Evolutionary conservation across 176 grass and related monocot genomes (phyloP).

Genomic region (Alloteropsis semialata): DNA sequence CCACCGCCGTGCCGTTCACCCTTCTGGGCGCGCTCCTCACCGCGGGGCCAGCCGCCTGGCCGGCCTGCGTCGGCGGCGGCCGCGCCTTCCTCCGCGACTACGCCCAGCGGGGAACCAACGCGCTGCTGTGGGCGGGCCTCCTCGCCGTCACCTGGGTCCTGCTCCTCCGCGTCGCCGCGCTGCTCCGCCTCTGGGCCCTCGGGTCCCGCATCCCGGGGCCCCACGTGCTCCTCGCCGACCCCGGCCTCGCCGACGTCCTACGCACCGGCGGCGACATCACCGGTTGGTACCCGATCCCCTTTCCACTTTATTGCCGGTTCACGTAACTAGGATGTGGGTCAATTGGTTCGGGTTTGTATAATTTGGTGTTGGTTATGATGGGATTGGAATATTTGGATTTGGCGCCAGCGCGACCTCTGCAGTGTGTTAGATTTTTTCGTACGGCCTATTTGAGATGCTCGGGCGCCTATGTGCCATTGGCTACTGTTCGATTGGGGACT

Average conservation of each 20-base stretch:
- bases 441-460: not conserved
- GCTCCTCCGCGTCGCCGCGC: slow-evolving; percentile 34
- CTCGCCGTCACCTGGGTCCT: slow-evolving; percentile 59
- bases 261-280: slow-evolving; percentile 63
- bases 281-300: slow-evolving; percentile 35
- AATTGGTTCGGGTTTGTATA: not conserved
- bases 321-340: no score
- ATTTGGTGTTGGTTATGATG: not conserved
- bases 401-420: not conserved
- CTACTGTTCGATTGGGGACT: slow-evolving; percentile 21
- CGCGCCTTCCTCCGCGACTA: slow-evolving; percentile 72
- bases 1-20: slow-evolving; percentile 54
- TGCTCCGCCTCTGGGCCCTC: slow-evolving; percentile 62
- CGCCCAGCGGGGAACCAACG: slow-evolving; percentile 69
- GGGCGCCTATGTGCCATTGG: not conserved
- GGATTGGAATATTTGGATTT: slow-evolving; percentile 12
- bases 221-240: slow-evolving; percentile 30
- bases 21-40: slow-evolving; percentile 71
- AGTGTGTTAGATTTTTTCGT: not conserved
- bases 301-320: not conserved
- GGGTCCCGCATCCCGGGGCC: slow-evolving; percentile 73
- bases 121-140: slow-evolving; percentile 68
- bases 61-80: slow-evolving; percentile 36
- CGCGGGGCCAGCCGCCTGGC: slow-evolving; percentile 21
- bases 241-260: slow-evolving; percentile 31